phyloP scores from a whole-genome alignment of 2,329 filamentous ascomycete genomes.

The Alternaria incomplexa region DNA sequence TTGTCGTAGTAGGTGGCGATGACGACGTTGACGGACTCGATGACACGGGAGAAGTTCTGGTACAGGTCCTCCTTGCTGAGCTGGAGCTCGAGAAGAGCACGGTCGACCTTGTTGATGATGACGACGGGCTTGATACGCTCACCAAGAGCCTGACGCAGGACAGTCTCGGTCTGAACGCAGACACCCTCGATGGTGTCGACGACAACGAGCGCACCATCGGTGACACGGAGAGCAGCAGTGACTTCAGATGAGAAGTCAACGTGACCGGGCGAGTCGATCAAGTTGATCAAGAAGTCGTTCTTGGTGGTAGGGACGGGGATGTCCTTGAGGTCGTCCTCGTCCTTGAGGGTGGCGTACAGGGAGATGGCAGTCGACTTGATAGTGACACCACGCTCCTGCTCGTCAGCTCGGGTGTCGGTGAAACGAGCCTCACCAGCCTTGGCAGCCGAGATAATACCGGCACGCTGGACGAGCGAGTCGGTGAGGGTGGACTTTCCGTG shows the following conservation, averaged over 20 bases:
- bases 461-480: slow-evolving; percentile 98
- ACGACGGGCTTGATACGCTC: slow-evolving; percentile 99
- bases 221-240: slow-evolving; percentile 99
- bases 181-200: slow-evolving; percentile 99
- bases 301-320: slow-evolving; percentile 88
- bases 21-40: slow-evolving; percentile 99
- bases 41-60: slow-evolving; percentile 99
- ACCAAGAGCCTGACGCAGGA: slow-evolving; percentile 97
- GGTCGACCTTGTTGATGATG: slow-evolving; percentile 99
- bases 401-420: slow-evolving; percentile 95
- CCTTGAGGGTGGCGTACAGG: slow-evolving; percentile 83
- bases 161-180: slow-evolving; percentile 99
- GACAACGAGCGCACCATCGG: slow-evolving; percentile 98
- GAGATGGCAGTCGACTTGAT: slow-evolving; percentile 99
- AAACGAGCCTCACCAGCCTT: slow-evolving; percentile 96
- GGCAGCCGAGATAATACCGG: slow-evolving; percentile 98
- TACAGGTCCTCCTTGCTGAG: slow-evolving; percentile 98
- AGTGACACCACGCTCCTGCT: slow-evolving; percentile 99
- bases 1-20: slow-evolving; percentile 99
- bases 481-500: slow-evolving; percentile 99
- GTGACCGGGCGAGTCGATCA: slow-evolving; percentile 99
- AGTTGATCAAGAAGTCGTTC: slow-evolving; percentile 99
- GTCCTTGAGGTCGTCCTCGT: slow-evolving; percentile 90
- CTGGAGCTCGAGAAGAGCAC: slow-evolving; percentile 98
- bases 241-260: slow-evolving; percentile 99